Conservation (phyloP, 352 stramenopile species). For the Phytophthora fragariae region DNA sequence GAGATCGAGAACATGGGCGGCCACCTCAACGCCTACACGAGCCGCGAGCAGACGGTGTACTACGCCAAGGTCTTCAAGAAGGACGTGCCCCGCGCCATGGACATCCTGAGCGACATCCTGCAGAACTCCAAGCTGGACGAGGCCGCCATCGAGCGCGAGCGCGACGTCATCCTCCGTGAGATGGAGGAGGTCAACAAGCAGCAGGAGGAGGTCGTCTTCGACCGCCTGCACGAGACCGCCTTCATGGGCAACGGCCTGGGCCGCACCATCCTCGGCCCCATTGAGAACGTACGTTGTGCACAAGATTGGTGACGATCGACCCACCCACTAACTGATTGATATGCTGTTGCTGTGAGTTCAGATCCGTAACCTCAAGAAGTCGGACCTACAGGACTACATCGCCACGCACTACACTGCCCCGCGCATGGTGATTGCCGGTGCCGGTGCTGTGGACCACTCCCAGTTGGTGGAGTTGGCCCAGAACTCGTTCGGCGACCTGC, state of each 20-base stretch:
- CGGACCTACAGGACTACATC: conserved; percentile 98
- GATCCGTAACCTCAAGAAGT: conserved; percentile 93
- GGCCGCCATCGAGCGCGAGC: conserved; percentile 96
- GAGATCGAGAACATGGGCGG: conserved; percentile 99
- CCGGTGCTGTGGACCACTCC: conserved; percentile 97
- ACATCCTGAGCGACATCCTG: conserved; percentile 99
- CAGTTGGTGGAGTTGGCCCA: conserved; percentile 97
- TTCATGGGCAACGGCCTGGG: conserved; percentile 98
- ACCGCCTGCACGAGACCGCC: conserved; percentile 99
- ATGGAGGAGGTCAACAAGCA: conserved; percentile 99
- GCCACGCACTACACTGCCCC: conserved; percentile 99
- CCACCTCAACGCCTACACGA: conserved; percentile 99
- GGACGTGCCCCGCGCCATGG: conserved; percentile 96
- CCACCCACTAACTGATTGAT: conserved; percentile 6
- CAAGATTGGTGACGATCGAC: not conserved
- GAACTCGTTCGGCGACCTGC: conserved; percentile 96
- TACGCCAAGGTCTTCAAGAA: conserved; percentile 99
- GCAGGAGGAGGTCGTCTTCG: conserved; percentile 98
- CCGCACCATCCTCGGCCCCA: conserved; percentile 98
- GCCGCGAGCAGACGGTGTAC: conserved; percentile 99
- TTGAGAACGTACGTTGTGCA: conserved; percentile 95
- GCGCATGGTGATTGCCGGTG: conserved; percentile 98
- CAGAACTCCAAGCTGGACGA: conserved; percentile 98
- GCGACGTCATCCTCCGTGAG: conserved; percentile 99
- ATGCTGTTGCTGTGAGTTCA: conserved; percentile 30